Evolutionary conservation across 192 early-diverging fungal genomes (phyloP).

Genomic region (Linnemannia hyalina): DNA sequence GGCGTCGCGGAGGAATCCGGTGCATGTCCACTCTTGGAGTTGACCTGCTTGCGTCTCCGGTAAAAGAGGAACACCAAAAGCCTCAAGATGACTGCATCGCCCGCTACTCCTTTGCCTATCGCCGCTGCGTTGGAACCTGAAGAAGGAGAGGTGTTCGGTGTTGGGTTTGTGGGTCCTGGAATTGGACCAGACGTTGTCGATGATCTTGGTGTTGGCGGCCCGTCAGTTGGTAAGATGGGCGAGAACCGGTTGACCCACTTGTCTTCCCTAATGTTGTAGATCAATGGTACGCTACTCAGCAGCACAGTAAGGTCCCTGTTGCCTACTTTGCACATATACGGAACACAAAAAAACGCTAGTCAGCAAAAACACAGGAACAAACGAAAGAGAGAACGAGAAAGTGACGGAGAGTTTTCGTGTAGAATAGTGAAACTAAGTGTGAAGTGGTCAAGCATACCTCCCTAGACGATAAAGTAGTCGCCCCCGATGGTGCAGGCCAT

Average conservation of each 20-base stretch:
- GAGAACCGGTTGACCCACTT: neutral
- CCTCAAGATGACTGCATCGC: neutral
- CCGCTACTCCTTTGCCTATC: neutral
- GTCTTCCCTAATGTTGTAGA: conserved; percentile 7
- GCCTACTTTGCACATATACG: neutral
- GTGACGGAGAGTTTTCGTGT: too few species aligned
- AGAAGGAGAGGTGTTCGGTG: neutral
- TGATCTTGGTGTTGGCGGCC: too few species aligned
- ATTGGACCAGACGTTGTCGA: neutral
- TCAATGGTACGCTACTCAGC: neutral
- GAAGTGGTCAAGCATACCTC: too few species aligned
- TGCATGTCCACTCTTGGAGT: neutral
- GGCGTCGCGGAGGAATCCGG: neutral
- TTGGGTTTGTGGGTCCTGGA: neutral
- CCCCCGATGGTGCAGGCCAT: conserved; percentile 1
- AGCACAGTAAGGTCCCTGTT: neutral
- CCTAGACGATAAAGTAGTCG: conserved; percentile 3
- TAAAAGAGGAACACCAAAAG: neutral
- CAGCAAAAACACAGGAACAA: neutral
- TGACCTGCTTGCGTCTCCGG: neutral
- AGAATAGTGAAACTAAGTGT: too few species aligned
- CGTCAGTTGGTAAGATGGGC: neutral
- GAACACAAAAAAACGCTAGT: too few species aligned
- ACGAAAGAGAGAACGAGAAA: neutral
- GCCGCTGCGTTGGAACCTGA: neutral